Conservation (phyloP, 208 protist genomes). For the Naegleria lovaniensis region DNA sequence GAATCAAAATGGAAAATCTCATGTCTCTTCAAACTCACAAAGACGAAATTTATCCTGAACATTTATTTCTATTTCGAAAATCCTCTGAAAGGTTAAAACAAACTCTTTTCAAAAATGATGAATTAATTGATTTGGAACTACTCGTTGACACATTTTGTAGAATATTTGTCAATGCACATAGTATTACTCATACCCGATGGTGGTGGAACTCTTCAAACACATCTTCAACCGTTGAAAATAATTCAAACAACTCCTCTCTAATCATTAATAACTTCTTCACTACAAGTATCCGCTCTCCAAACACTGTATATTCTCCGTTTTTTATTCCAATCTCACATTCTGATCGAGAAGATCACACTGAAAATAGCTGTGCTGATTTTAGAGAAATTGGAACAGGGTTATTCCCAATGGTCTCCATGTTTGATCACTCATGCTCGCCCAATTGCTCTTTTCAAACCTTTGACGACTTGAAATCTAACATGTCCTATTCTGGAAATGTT, state of each 20-base stretch:
- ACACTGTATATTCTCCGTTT: background rate
- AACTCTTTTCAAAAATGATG: background rate
- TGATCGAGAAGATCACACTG: background rate
- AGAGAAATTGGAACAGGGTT: background rate
- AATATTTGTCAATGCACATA: conserved; percentile 1
- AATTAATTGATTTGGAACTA: background rate
- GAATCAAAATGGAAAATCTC: background rate
- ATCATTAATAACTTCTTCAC: background rate
- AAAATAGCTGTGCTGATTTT: background rate
- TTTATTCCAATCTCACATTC: background rate
- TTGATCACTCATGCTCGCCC: background rate
- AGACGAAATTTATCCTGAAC: background rate
- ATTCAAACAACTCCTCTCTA: background rate
- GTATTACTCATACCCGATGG: background rate
- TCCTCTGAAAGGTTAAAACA: background rate
- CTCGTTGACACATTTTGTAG: background rate
- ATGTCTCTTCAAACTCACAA: background rate
- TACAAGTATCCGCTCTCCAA: background rate
- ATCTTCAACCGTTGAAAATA: background rate
- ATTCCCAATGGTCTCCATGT: background rate
- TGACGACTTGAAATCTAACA: background rate
- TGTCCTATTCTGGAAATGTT: background rate
- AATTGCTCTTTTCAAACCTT: background rate
- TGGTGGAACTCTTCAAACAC: background rate
- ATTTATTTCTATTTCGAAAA: background rate